Percentiles rank a stretch among this genome's conserved stretches.
These are phyloP conservation scores for Penicillium goetzii DNA, from an alignment of 495 filamentous ascomycete species.

Conservation along the genomic window DNA sequence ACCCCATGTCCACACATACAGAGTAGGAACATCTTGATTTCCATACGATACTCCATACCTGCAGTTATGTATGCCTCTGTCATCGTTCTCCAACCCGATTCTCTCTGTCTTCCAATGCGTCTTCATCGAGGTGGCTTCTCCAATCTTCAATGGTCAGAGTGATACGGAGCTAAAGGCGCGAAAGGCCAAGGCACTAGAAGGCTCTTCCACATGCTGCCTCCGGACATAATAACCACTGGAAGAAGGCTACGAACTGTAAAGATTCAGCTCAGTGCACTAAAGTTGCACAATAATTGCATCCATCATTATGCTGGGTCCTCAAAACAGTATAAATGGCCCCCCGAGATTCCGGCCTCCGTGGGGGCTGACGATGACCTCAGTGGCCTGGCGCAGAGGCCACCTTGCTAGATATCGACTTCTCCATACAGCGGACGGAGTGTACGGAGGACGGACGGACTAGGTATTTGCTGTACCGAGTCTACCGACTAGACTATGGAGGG, in stretches of 20 bases:
- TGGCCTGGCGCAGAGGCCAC: constrained; percentile 14
- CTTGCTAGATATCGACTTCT: not conserved
- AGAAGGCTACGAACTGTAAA: not conserved
- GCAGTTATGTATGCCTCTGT: not conserved
- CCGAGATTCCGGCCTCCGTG: not conserved
- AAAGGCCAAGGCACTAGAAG: not conserved
- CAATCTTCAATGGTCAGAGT: not conserved
- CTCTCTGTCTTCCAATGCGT: too few species aligned
- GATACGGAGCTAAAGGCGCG: not conserved
- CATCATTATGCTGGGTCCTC: not conserved
- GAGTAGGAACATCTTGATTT: not conserved
- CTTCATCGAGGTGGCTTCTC: not conserved
- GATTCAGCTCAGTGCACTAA: not conserved
- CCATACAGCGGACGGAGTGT: not conserved
- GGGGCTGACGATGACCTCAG: constrained; percentile 7
- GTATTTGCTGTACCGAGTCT: too few species aligned
- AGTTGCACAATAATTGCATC: not conserved
- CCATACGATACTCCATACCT: not conserved
- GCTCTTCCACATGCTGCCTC: not conserved
- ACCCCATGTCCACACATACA: not conserved
- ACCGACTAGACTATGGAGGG: too few species aligned
- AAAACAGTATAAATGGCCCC: not conserved
- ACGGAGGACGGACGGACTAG: not conserved
- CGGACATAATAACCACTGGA: not conserved
- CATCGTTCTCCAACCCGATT: not conserved